Evolutionary conservation across 331 rosid genomes (phyloP).

Genomic region (Acacia pycnantha): DNA sequence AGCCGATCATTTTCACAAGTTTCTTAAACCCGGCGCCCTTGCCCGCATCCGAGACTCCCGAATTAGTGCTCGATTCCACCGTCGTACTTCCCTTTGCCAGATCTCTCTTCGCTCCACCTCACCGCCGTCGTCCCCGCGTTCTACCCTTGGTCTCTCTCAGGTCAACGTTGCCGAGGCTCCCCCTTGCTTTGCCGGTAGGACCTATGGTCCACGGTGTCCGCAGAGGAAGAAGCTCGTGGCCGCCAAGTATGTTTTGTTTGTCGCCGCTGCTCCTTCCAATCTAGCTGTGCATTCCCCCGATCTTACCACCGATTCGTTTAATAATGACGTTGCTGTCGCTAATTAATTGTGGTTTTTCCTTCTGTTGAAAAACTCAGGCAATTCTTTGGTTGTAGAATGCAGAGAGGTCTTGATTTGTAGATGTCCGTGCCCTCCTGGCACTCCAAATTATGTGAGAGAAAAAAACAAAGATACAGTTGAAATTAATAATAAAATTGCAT

Average conservation of each 20-base stretch:
- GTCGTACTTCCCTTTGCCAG: conserved; percentile 29
- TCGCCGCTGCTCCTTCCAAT: conserved; percentile 28
- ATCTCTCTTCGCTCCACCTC: conserved; percentile 25
- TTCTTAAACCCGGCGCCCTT: conserved; percentile 64
- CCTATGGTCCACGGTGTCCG: conserved; percentile 51
- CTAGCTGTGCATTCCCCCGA: conserved; percentile 40
- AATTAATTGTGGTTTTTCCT: conserved; percentile 38
- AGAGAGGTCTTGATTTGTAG: conserved; percentile 30
- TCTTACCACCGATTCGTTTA: conserved; percentile 43
- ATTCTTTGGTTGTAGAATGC: conserved; percentile 41
- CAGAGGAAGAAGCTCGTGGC: conserved; percentile 68
- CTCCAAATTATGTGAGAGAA: conserved; percentile 6
- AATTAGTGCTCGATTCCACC: conserved; percentile 47
- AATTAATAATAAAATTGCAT: conserved; percentile 30
- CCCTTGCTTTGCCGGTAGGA: conserved; percentile 47
- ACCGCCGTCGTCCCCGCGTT: conserved; percentile 28
- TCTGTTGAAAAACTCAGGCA: conserved; percentile 13
- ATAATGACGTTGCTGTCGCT: conserved; percentile 47
- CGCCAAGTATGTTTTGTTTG: conserved; percentile 41
- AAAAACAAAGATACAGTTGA: conserved; percentile 10
- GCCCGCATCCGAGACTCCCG: conserved; percentile 65
- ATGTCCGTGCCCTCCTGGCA: neutral
- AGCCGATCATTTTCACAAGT: conserved; percentile 46
- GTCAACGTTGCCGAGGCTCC: conserved; percentile 32
- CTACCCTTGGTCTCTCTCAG: conserved; percentile 21